Base-by-base conservation (phyloP, 139 green algal genomes). In the Yamagishiella unicocca region DNA sequence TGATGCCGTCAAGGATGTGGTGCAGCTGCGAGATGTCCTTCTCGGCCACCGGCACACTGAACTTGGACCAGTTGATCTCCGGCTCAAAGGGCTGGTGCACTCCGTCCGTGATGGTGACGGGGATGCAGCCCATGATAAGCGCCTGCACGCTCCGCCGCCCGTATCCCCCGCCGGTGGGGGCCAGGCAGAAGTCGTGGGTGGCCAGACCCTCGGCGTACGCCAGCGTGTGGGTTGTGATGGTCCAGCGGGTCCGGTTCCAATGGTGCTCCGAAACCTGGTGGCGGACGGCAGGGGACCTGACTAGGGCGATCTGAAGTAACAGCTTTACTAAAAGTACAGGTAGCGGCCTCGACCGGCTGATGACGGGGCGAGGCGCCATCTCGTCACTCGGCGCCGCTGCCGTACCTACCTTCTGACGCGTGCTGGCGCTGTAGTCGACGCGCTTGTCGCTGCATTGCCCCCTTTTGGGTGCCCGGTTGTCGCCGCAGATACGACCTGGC, bases 71-170 rank as follows among this genome's bases (percentile, higher is more conserved):
- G 67, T 22, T 4, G 19, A 92, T 54, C 81, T 90, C 81, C 1
- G 89, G 89, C 74, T 92, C 81, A 79, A 92, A 90, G 38, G 89
- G 89, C 85, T 92, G 85, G 31, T 81, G 54, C 53, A 92, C 70
- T 31, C 70, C 37, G 50, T 92, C 89, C 6, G 62, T 76, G 19
- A 90, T 71, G 33, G 68, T 80, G 19, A 92, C 89, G 3, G 89
- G 89, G 8, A 90, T 29, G 61, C 87, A 90, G 35, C 87, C 87
- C 87, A 90, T 87, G 6, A 90, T 38, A 2, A 83, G 54, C 42
- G 83, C 58, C 71, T 83, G 83, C 54, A 83, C 88, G 64, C 76
- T 87, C 17, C 88, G 87, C 62, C 81, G 81, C 19, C 81, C 87
- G 38, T 88, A 86, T 35, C 81, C 81, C 31, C 54, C 72, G 31